A percentile compares a stretch with the other conserved stretches of the same genome.
Conservation (phyloP, 768 basidiomycete genomes). For the Boletus tomentosulus region DNA sequence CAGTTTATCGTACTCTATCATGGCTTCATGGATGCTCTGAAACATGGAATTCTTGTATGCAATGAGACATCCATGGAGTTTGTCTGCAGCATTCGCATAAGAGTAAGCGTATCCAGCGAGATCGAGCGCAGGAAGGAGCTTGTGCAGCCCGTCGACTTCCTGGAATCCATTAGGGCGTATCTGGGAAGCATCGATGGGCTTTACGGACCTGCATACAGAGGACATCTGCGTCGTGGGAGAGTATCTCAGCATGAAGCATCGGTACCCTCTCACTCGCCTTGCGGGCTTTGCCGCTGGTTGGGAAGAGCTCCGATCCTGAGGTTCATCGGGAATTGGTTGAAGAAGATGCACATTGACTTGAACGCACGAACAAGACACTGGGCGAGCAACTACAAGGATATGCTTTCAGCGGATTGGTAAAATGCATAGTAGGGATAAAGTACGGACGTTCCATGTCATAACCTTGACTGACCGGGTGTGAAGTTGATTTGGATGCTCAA, state of each 20-base stretch:
- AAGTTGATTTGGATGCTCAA: slow-evolving; percentile 5
- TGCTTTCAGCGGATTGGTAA: background rate
- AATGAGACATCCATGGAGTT: slow-evolving; percentile 85
- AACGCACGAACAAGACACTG: slow-evolving; percentile 76
- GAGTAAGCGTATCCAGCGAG: slow-evolving; percentile 59
- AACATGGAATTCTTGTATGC: slow-evolving; percentile 59
- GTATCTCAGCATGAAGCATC: slow-evolving; percentile 76
- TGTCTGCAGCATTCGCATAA: slow-evolving; percentile 66
- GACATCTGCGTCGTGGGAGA: slow-evolving; percentile 69
- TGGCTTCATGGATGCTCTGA: slow-evolving; percentile 39
- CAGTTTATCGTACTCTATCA: slow-evolving; percentile 69
- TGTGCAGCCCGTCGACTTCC: slow-evolving; percentile 86
- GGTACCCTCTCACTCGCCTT: slow-evolving; percentile 68
- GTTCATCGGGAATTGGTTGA: background rate
- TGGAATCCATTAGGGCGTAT: slow-evolving; percentile 27
- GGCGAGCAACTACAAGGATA: slow-evolving; percentile 56
- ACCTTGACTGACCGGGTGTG: slow-evolving; percentile 41
- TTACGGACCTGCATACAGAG: slow-evolving; percentile 76
- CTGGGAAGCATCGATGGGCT: background rate
- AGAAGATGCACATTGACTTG: background rate
- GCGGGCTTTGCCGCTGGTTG: slow-evolving; percentile 73
- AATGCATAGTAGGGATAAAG: background rate
- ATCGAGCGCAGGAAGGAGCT: slow-evolving; percentile 63
- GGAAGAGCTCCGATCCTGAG: slow-evolving; percentile 76
- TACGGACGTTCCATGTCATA: slow-evolving; percentile 82